phyloP scores from a whole-genome alignment of 2,329 filamentous ascomycete genomes.

The Plectosphaerella sp. region DNA sequence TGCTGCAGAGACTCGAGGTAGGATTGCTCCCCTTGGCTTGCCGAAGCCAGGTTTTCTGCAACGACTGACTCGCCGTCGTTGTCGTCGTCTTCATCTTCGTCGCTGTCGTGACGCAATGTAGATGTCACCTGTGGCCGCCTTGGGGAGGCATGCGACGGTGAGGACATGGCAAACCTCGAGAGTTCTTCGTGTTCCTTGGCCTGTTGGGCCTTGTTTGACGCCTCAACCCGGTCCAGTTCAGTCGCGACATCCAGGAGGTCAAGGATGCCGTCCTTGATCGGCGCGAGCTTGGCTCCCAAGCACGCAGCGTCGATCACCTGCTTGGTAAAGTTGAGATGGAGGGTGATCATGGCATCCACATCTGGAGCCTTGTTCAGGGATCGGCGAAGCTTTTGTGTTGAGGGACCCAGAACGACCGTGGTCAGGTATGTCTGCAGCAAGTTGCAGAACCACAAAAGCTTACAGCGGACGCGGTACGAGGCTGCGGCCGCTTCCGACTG shows the following conservation, averaged over 20 bases:
- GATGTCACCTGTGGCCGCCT: constrained; percentile 6
- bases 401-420: constrained; percentile 63
- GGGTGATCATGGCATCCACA: constrained; percentile 74
- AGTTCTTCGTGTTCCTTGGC: constrained; percentile 32
- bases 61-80: constrained; percentile 7
- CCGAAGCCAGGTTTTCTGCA: constrained; percentile 10
- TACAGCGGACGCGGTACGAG: constrained; percentile 61
- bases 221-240: constrained; percentile 58
- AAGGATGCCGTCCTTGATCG: constrained; percentile 70
- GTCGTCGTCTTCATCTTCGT: constrained; percentile 31
- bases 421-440: constrained; percentile 72
- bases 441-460: constrained; percentile 73
- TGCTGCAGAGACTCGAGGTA: constrained; percentile 50
- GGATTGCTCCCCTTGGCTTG: constrained; percentile 19
- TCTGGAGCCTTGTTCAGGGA: constrained; percentile 60
- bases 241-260: constrained; percentile 72
- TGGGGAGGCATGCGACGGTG: constrained; percentile 21
- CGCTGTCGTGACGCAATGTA: constrained; percentile 19
- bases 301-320: constrained; percentile 65
- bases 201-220: constrained; percentile 29
- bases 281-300: constrained; percentile 61
- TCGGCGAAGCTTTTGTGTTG: constrained; percentile 49
- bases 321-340: constrained; percentile 61
- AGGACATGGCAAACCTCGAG: constrained; percentile 29
- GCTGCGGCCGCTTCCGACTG: constrained; percentile 33